These are phyloP conservation scores for Tetrahymena elliotti DNA, from an alignment of 73 alveolate genomes.

Conservation along the genomic window DNA sequence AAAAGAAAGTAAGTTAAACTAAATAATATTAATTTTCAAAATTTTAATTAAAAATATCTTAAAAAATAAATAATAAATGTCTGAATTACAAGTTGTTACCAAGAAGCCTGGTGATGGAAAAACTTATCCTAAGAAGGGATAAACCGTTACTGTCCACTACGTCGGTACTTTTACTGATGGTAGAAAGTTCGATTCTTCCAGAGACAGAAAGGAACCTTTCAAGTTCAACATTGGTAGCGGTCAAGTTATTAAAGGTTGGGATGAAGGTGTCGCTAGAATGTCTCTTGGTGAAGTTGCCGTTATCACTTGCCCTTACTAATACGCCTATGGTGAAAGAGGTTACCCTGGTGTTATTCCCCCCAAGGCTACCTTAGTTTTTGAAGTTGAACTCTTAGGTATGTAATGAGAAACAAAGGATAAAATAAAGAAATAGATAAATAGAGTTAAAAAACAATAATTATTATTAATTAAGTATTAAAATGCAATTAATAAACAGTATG, in stretches of 20 bases:
- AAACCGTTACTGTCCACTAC: slow-evolving; percentile 55
- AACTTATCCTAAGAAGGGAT: slow-evolving; percentile 2
- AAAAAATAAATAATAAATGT: neutral
- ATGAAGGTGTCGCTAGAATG: slow-evolving; percentile 86
- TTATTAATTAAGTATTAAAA: neutral
- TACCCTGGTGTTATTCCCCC: slow-evolving; percentile 94
- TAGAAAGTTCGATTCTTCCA: slow-evolving; percentile 68
- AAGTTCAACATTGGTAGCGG: slow-evolving; percentile 80
- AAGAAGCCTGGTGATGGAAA: slow-evolving; percentile 8
- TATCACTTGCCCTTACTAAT: slow-evolving; percentile 62
- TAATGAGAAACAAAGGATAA: neutral
- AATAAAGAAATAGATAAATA: neutral
- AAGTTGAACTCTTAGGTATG: slow-evolving; percentile 72
- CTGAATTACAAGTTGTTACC: neutral
- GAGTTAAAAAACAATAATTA: neutral
- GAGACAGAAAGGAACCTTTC: slow-evolving; percentile 61
- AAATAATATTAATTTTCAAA: neutral
- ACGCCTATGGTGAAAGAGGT: slow-evolving; percentile 84
- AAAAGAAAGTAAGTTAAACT: neutral
- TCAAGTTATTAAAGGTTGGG: slow-evolving; percentile 96
- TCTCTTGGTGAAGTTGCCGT: slow-evolving; percentile 81
- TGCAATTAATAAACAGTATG: neutral
- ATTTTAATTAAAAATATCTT: neutral
- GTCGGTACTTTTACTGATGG: slow-evolving; percentile 81
- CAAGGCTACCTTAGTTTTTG: slow-evolving; percentile 79